phyloP scores from a whole-genome alignment of 768 basidiomycete species.

The Hebeloma cylindrosporum region DNA sequence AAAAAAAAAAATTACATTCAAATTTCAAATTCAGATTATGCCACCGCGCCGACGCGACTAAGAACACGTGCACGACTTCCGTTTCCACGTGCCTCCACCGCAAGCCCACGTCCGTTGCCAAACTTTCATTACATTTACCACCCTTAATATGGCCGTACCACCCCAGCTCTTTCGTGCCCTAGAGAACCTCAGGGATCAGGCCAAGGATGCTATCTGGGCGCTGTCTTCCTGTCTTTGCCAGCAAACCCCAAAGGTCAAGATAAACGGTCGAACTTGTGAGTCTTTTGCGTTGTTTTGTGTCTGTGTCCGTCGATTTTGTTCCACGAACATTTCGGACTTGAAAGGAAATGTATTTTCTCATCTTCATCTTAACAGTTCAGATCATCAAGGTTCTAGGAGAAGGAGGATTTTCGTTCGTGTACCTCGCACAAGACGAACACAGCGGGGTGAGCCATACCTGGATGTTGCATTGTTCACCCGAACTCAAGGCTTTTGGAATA shows the following conservation, averaged over 20 bases:
- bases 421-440: conserved; percentile 81
- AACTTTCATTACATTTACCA: too few species aligned
- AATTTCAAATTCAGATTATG: too few species aligned
- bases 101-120: too few species aligned
- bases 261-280: conserved; percentile 93
- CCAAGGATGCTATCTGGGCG: conserved; percentile 81
- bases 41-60: too few species aligned
- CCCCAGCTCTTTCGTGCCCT: conserved; percentile 46
- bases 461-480: background rate
- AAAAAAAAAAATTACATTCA: too few species aligned
- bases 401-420: conserved; percentile 93
- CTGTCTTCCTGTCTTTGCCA: conserved; percentile 79
- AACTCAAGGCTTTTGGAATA: background rate
- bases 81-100: too few species aligned
- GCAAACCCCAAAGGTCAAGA: conserved; percentile 86
- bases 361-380: conserved; percentile 56
- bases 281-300: conserved; percentile 14
- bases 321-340: too few species aligned
- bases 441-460: conserved; percentile 64
- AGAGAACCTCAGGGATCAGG: conserved; percentile 66
- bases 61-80: too few species aligned
- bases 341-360: too few species aligned
- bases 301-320: too few species aligned
- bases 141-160: conserved; percentile 31
- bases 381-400: conserved; percentile 93